Conservation (phyloP, 2,329 filamentous ascomycete genomes). For the Diaporthe citrichinensis region DNA sequence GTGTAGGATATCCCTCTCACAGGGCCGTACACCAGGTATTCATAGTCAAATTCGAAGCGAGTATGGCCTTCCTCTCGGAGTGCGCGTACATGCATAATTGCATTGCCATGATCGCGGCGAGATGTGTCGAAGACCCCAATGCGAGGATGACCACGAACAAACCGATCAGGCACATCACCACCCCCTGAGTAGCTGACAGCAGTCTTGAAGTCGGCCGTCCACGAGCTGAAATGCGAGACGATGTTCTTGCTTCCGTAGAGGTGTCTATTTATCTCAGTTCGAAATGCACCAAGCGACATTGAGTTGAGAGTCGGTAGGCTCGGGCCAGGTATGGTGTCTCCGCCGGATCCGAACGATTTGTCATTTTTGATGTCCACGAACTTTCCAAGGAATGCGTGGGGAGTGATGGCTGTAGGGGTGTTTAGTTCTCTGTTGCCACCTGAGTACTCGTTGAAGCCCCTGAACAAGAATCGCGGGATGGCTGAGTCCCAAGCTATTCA, state of each 20-base stretch:
- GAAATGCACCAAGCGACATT: not conserved
- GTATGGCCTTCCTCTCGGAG: not conserved
- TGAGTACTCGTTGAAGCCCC: not conserved
- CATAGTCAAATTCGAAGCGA: accelerated
- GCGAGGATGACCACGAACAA: not conserved
- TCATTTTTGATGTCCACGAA: not conserved
- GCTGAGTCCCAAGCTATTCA: accelerated
- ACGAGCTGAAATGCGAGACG: not conserved
- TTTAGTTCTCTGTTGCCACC: not conserved
- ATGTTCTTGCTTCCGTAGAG: not conserved
- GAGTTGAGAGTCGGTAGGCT: not conserved
- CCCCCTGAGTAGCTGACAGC: not conserved
- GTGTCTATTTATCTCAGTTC: not conserved
- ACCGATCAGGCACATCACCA: not conserved
- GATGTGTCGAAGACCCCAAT: not conserved
- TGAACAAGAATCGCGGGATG: not conserved
- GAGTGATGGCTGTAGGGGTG: not conserved
- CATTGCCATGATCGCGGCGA: not conserved
- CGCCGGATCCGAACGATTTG: not conserved
- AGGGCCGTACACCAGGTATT: constrained; percentile 1
- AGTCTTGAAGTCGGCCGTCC: not conserved
- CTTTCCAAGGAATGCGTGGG: not conserved
- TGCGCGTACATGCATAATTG: not conserved
- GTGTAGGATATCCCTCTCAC: not conserved
- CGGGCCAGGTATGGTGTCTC: no score